These are phyloP conservation scores for Cladobotryum protrusum DNA, from an alignment of 2,329 filamentous ascomycete genomes.

Conservation along the genomic window DNA sequence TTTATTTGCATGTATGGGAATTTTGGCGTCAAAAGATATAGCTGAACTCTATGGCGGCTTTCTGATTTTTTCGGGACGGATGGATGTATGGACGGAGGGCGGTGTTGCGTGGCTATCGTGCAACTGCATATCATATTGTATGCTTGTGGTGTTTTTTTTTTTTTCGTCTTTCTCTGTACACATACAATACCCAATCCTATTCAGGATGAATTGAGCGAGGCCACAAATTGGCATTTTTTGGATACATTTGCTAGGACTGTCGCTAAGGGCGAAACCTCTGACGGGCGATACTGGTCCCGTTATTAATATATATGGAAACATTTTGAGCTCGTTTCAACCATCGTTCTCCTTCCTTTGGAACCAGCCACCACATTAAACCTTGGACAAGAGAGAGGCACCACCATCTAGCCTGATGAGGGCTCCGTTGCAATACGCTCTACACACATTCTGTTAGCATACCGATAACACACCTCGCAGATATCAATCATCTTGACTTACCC, in stretches of 20 bases:
- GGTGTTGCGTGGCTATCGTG: background rate
- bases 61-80: background rate
- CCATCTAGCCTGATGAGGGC: slow-evolving; percentile 59
- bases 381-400: slow-evolving; percentile 41
- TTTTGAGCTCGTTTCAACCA: background rate
- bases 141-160: background rate
- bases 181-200: background rate
- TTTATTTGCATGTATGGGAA: too few species aligned
- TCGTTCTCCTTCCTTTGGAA: background rate
- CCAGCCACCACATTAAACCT: slow-evolving; percentile 30
- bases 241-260: too few species aligned
- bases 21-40: too few species aligned
- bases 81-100: background rate
- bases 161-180: background rate
- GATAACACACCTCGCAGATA: slow-evolving; percentile 34
- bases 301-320: background rate
- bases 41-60: too few species aligned
- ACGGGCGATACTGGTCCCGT: too few species aligned
- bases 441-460: background rate
- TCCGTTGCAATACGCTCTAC: slow-evolving; percentile 54
- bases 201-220: background rate
- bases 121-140: background rate
- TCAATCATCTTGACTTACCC: slow-evolving; percentile 35
- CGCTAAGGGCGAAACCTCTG: too few species aligned
- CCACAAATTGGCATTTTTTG: background rate